These are phyloP conservation scores for Fusarium citri DNA, from an alignment of 2,329 filamentous ascomycete species.

Conservation along the genomic window DNA sequence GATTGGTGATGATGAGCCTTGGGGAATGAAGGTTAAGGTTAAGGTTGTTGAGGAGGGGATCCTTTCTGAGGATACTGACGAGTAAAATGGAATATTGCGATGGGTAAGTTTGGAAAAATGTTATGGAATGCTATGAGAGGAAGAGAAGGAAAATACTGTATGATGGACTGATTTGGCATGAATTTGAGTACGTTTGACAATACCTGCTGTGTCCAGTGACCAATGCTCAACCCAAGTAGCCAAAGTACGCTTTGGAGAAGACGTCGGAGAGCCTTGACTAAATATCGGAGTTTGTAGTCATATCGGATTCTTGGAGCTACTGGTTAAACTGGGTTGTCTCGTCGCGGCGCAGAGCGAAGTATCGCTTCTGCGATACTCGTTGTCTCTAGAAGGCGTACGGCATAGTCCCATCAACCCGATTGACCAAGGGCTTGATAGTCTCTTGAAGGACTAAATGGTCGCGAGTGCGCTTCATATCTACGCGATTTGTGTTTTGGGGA, in stretches of 20 bases:
- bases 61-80: slow-evolving; percentile 17
- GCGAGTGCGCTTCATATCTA: slow-evolving; percentile 18
- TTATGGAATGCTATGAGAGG: neutral
- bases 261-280: too few relatives aligned
- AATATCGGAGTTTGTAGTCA: too few relatives aligned
- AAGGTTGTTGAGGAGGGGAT: slow-evolving; percentile 51
- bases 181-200: neutral
- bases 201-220: neutral
- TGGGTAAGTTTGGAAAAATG: neutral
- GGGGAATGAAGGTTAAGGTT: slow-evolving; percentile 55
- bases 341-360: slow-evolving; percentile 59
- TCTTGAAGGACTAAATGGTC: accelerated
- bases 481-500: slow-evolving; percentile 31
- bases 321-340: too few relatives aligned
- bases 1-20: slow-evolving; percentile 50
- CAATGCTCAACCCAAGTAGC: neutral
- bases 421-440: neutral
- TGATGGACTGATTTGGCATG: neutral
- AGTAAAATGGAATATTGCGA: neutral
- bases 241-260: too few relatives aligned
- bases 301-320: too few relatives aligned
- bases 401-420: slow-evolving; percentile 35
- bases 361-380: slow-evolving; percentile 50
- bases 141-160: slow-evolving; percentile 3
- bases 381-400: slow-evolving; percentile 50